Evolutionary conservation across 2,329 filamentous ascomycete species (phyloP).

Genomic region (Alternaria rosae): DNA sequence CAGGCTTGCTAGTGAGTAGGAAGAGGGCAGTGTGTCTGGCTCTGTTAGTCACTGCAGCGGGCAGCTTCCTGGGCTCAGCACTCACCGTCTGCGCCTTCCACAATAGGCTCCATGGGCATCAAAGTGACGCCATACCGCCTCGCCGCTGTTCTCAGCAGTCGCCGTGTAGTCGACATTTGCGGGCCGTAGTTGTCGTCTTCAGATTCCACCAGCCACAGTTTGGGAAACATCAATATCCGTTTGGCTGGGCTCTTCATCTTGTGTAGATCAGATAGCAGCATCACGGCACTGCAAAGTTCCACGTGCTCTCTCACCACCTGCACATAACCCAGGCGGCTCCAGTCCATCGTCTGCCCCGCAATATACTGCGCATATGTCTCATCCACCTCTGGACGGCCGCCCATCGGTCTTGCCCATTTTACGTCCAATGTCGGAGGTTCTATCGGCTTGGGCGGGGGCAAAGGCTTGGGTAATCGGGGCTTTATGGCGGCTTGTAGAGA

Average conservation of each 20-base stretch:
- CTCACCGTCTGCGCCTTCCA: conserved; percentile 45
- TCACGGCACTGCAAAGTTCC: conserved; percentile 59
- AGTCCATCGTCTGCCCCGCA: conserved; percentile 51
- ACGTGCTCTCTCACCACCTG: conserved; percentile 56
- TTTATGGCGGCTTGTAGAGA: conserved; percentile 78
- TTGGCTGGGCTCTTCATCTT: conserved; percentile 55
- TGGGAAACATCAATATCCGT: conserved; percentile 56
- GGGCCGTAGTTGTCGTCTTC: conserved; percentile 51
- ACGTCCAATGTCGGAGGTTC: conserved; percentile 44
- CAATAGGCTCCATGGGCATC: conserved; percentile 52
- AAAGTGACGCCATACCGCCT: conserved; percentile 56
- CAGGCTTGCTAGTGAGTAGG: conserved; percentile 56
- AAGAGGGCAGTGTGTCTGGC: conserved; percentile 41
- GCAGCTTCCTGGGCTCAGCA: background rate
- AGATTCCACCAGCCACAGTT: conserved; percentile 42
- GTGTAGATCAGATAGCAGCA: conserved; percentile 58
- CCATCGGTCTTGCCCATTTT: conserved; percentile 48
- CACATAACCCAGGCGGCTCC: conserved; percentile 57
- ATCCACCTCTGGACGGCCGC: conserved; percentile 35
- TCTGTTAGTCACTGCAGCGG: conserved; percentile 8
- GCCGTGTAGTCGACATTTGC: conserved; percentile 53
- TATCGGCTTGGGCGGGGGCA: conserved; percentile 44
- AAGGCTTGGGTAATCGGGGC: conserved; percentile 56
- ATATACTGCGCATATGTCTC: conserved; percentile 43
- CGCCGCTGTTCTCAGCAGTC: conserved; percentile 56